Conservation (phyloP, 2,329 filamentous ascomycete genomes). For the Ceratocystis smalleyi region DNA sequence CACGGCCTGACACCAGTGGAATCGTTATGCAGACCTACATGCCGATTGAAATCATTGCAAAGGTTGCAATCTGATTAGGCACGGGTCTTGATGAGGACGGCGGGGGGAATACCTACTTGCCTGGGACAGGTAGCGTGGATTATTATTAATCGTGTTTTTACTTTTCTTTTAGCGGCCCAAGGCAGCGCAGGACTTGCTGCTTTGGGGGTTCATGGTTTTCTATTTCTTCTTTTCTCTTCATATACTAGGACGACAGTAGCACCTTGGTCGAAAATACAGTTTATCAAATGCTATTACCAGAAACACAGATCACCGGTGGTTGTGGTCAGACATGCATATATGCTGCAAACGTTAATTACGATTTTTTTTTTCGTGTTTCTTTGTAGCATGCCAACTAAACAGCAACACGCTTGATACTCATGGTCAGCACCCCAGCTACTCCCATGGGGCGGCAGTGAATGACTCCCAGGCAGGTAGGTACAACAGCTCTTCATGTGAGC, state of each 20-base stretch:
- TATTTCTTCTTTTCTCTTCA: conserved; percentile 1
- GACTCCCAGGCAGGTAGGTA: not conserved
- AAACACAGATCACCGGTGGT: not conserved
- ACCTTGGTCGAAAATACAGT: not conserved
- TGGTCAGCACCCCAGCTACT: not conserved
- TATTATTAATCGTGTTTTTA: not conserved
- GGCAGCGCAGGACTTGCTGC: not conserved
- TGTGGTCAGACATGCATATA: not conserved
- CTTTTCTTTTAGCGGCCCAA: conserved; percentile 1
- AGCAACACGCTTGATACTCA: not conserved
- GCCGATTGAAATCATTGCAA: conserved; percentile 10
- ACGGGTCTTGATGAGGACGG: not conserved
- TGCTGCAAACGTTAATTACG: not conserved
- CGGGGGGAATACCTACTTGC: not conserved
- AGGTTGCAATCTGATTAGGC: conserved; percentile 1
- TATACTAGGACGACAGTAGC: not conserved
- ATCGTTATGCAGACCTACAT: not conserved
- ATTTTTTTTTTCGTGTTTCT: not conserved
- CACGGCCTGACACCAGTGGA: not conserved
- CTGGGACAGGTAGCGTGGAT: not conserved
- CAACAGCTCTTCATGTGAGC: not conserved
- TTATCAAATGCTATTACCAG: not conserved
- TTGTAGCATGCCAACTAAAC: not conserved
- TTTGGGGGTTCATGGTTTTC: not conserved
- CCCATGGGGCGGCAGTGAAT: not conserved